phyloP scores from a whole-genome alignment of 768 basidiomycete genomes.

The Lactarius hengduanensis region DNA sequence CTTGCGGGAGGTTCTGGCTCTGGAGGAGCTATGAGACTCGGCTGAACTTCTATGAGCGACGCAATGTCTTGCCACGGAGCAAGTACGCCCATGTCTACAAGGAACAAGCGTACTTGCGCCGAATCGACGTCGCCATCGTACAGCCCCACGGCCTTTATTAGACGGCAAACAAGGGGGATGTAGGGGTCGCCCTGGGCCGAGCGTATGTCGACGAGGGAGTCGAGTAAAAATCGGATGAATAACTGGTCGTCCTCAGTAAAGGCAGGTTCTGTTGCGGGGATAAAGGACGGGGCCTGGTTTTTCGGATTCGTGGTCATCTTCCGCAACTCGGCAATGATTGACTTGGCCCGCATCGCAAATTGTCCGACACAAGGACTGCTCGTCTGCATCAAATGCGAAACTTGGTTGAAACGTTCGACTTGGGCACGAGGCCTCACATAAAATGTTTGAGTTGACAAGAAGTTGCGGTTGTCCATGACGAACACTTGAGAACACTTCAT shows the following conservation, averaged over 20 bases:
- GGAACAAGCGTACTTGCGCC: constrained; percentile 44
- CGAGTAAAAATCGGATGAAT: constrained; percentile 59
- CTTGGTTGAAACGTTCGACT: constrained; percentile 48
- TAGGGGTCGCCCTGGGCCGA: constrained; percentile 65
- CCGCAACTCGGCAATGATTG: constrained; percentile 37
- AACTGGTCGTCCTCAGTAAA: constrained; percentile 55
- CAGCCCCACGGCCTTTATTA: constrained; percentile 57
- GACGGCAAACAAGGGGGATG: constrained; percentile 45
- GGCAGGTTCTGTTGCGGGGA: constrained; percentile 32
- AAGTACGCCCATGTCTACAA: constrained; percentile 71
- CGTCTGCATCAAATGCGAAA: constrained; percentile 48
- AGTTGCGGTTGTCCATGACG: constrained; percentile 46
- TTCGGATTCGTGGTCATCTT: constrained; percentile 4
- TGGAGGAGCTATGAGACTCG: neutral
- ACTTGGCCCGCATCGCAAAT: constrained; percentile 53
- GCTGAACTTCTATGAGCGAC: constrained; percentile 23
- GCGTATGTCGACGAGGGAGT: constrained; percentile 50
- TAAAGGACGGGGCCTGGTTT: constrained; percentile 34
- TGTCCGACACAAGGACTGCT: constrained; percentile 41
- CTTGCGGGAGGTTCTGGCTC: neutral
- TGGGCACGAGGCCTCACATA: constrained; percentile 61
- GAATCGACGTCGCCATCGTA: constrained; percentile 37
- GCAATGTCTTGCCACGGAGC: constrained; percentile 78
- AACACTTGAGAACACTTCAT: constrained; percentile 55
- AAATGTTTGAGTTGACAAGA: constrained; percentile 52